Conservation (phyloP, 768 basidiomycete genomes). For the Phlebiopsis flavidoalba region DNA sequence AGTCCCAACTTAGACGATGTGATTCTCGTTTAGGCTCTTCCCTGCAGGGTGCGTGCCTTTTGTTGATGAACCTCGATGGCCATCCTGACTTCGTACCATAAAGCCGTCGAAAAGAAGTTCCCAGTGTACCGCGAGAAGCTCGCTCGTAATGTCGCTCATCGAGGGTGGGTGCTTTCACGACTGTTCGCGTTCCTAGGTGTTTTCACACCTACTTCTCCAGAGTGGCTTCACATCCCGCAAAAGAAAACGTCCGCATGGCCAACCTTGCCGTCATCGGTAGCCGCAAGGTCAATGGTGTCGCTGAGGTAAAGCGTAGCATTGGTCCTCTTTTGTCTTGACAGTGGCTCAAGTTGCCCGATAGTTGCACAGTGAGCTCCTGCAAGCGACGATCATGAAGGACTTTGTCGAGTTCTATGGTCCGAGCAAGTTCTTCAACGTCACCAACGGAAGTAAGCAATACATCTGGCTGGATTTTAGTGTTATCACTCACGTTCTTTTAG, state of each 20-base stretch:
- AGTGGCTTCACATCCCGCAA: slow-evolving; percentile 82
- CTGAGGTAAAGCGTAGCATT: slow-evolving; percentile 49
- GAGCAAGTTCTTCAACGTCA: slow-evolving; percentile 90
- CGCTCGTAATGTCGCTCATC: slow-evolving; percentile 85
- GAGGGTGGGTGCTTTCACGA: slow-evolving; percentile 47
- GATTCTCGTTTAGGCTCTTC: slow-evolving; percentile 42
- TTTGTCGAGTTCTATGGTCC: slow-evolving; percentile 90
- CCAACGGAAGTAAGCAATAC: slow-evolving; percentile 92
- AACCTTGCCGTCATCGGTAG: slow-evolving; percentile 87
- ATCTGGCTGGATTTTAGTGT: slow-evolving; percentile 78
- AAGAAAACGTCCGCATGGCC: slow-evolving; percentile 89
- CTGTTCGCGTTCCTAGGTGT: background rate
- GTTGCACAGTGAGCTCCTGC: slow-evolving; percentile 87
- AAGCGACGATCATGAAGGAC: slow-evolving; percentile 80
- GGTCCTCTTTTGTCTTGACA: background rate
- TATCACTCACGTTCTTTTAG: background rate
- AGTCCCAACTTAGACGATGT: background rate
- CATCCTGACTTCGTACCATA: slow-evolving; percentile 6
- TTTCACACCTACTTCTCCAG: slow-evolving; percentile 31
- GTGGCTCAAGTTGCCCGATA: slow-evolving; percentile 16
- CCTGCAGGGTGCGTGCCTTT: slow-evolving; percentile 50
- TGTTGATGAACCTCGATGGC: background rate
- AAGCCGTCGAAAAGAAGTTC: slow-evolving; percentile 85
- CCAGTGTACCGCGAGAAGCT: slow-evolving; percentile 79
- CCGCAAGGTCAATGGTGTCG: slow-evolving; percentile 92